These are phyloP conservation scores for Rhizophlyctis rosea DNA, from an alignment of 192 early-diverging fungal genomes.

Conservation along the genomic window DNA sequence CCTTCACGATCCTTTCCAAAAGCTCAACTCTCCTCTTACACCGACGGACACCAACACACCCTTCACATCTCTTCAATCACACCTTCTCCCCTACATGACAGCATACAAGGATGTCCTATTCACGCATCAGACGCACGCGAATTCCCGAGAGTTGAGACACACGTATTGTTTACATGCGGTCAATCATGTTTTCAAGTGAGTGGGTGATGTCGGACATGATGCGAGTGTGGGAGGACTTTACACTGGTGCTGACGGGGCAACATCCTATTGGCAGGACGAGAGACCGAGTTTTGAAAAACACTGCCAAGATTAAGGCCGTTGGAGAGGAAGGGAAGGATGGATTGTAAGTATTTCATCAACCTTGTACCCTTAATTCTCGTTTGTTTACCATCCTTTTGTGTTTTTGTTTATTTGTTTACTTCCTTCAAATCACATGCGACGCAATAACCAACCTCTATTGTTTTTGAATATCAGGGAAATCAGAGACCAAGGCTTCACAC, in stretches of 20 bases:
- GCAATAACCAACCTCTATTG: not conserved
- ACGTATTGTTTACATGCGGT: slow-evolving; percentile 79
- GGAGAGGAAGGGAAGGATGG: not conserved
- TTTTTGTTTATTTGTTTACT: too few species aligned
- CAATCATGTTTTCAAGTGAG: slow-evolving; percentile 85
- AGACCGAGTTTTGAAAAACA: slow-evolving; percentile 77
- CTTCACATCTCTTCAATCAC: slow-evolving; percentile 31
- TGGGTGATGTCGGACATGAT: not conserved
- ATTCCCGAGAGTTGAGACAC: slow-evolving; percentile 67
- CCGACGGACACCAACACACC: too few species aligned
- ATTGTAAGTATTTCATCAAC: not conserved
- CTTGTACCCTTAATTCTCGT: too few species aligned
- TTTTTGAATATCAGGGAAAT: slow-evolving; percentile 54
- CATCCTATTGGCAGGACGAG: slow-evolving; percentile 45
- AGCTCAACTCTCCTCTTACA: too few species aligned
- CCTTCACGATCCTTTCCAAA: too few species aligned
- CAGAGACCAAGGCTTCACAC: slow-evolving; percentile 94
- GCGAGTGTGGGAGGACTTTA: not conserved
- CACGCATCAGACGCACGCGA: slow-evolving; percentile 55
- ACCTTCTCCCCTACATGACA: slow-evolving; percentile 43
- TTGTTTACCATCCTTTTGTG: too few species aligned
- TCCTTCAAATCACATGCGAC: too few species aligned
- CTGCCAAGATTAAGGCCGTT: slow-evolving; percentile 58
- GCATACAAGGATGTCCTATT: slow-evolving; percentile 78
- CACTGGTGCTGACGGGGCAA: not conserved